Base-by-base conservation (phyloP, 2,329 filamentous ascomycete species). In the Ceratocystis variospora region DNA sequence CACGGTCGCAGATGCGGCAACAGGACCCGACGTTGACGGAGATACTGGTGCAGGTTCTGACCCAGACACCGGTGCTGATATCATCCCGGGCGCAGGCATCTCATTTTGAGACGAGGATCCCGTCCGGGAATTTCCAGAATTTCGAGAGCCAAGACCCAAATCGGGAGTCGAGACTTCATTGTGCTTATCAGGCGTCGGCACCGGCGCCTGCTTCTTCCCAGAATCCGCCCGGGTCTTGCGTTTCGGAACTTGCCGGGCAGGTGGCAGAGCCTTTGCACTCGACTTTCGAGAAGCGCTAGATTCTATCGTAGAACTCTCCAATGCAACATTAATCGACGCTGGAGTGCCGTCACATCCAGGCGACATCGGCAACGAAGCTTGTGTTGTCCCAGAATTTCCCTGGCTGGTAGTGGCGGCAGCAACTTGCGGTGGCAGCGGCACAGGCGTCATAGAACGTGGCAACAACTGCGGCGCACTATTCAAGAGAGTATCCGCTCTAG, bases 11-110 rank as follows among this genome's bases (percentile, higher is more conserved):
- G 59, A 31, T 28, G 25, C 31, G 12, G 37, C 2, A 41, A 15
- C 15, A 41, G 37, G 37, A 15, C 10, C 59, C 37, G 61, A n/a
- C 12, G 48, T 25, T 31, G 48, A 8, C 44, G 17, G 48, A 15
- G 55, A 44, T 31, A 10, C 3, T 6, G 8, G 0, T 7, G 19
- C n/a, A 5, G n/a, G 15, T 2, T 28, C 25, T 59, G 70, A 67
- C 69, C 82, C 81, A 7, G 81, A 81, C 7, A 76, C 81, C 10
- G 82, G 82, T 0, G 82, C 84, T 71, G 81, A 83, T 68, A 81
- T 59, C 65, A 81, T 80, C 12, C 4, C 37, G 12, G 28, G 81
- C 83, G 71, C 72, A 1, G 45, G 70, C 66, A 62, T 68, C 68
- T 50, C 76, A 73, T 61, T 61, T 64, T 66, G 67, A 53, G 41